Conservation (phyloP, 2,329 filamentous ascomycete species). For the Ophiostoma tasmaniense region DNA sequence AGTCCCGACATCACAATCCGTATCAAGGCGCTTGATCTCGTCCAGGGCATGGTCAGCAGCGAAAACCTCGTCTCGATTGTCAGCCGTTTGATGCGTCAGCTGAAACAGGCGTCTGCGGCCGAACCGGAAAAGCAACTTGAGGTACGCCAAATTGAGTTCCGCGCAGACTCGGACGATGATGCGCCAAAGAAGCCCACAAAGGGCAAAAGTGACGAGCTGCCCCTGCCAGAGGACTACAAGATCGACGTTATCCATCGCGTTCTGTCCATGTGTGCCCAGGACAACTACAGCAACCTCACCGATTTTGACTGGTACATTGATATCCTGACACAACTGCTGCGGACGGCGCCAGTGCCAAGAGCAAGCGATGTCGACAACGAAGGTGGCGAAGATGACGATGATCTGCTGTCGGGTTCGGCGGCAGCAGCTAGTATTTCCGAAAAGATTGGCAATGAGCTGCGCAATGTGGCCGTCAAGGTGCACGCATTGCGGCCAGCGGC, state of each 20-base stretch:
- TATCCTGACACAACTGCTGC: constrained; percentile 75
- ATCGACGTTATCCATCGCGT: constrained; percentile 75
- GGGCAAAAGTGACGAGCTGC: constrained; percentile 38
- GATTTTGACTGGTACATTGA: constrained; percentile 99
- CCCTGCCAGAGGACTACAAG: constrained; percentile 78
- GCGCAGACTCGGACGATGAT: constrained; percentile 43
- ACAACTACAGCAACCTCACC: constrained; percentile 74
- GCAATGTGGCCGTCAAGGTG: constrained; percentile 87
- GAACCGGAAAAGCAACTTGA: constrained; percentile 31
- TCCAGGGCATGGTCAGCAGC: constrained; percentile 84
- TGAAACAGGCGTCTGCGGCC: constrained; percentile 56
- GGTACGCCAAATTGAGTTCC: constrained; percentile 38
- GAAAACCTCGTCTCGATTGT: constrained; percentile 81
- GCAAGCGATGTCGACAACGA: constrained; percentile 33
- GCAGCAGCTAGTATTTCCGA: constrained; percentile 48
- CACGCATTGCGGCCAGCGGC: constrained; percentile 71
- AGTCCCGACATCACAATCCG: constrained; percentile 94
- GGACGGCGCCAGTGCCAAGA: constrained; percentile 51
- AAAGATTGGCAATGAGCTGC: constrained; percentile 73
- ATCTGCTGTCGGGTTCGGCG: constrained; percentile 11
- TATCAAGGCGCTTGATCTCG: constrained; percentile 82
- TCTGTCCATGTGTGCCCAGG: constrained; percentile 78
- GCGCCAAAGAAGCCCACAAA: constrained; percentile 29
- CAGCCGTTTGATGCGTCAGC: constrained; percentile 76
- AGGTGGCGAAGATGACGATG: constrained; percentile 31